These are phyloP conservation scores for Aureobasidium sp. DNA, from an alignment of 2,329 filamentous ascomycete species.

Conservation along the genomic window DNA sequence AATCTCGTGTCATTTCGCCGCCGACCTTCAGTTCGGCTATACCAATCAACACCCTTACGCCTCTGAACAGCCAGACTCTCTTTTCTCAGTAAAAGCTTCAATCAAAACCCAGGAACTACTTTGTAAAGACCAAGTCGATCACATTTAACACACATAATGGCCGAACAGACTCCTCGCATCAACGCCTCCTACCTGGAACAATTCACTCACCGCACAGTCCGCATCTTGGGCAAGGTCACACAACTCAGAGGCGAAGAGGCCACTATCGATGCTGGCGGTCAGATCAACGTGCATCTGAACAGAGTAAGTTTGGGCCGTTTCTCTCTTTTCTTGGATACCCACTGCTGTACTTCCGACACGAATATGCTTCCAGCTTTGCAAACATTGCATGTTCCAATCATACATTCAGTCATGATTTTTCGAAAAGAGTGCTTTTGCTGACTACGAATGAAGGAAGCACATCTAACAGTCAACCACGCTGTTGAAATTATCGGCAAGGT, in stretches of 20 bases:
- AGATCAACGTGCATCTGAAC: slow-evolving; percentile 67
- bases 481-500: slow-evolving; percentile 78
- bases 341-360: not conserved
- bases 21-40: not conserved
- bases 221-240: slow-evolving; percentile 76
- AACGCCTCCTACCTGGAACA: slow-evolving; percentile 70
- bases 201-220: slow-evolving; percentile 66
- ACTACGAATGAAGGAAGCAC: slow-evolving; percentile 52
- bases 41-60: not conserved
- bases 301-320: slow-evolving; percentile 46
- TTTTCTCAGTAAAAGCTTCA: not conserved
- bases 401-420: too few relatives aligned
- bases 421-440: not conserved
- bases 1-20: not conserved
- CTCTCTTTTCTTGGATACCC: not conserved
- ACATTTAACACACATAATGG: slow-evolving; percentile 46
- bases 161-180: slow-evolving; percentile 72
- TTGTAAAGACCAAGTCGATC: not conserved
- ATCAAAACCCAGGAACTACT: too few relatives aligned
- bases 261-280: slow-evolving; percentile 70
- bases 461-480: slow-evolving; percentile 61
- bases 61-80: not conserved
- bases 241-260: slow-evolving; percentile 76
- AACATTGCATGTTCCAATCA: too few relatives aligned
- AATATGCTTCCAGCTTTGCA: not conserved